Evolutionary conservation across 169 alveolate genomes (phyloP), one percentile per base, ranked within the genome.

Genomic region (Cryptosporidium sp.): DNA sequence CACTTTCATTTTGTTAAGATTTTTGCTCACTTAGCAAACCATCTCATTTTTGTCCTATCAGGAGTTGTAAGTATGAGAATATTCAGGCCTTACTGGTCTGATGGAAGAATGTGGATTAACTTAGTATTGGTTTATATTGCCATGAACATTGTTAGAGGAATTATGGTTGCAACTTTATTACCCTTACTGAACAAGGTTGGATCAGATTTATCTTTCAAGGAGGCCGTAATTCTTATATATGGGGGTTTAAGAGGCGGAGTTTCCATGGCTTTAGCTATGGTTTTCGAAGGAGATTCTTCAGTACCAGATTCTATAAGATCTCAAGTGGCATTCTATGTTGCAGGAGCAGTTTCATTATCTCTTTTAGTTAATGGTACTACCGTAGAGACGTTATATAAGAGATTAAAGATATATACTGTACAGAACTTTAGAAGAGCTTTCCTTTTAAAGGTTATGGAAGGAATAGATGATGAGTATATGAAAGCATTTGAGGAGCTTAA

Each of bases 201-300:
- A 26, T 92, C 92, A 21, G 93, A 84, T 23, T 29, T 92, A n/a
- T 68, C 92, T 4, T 87, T 71, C 61, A 75, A 86, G 50, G 85
- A 86, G 33, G 86, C 89, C 7, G 80, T 96, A 35, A 85, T 97
- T 67, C 92, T 97, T 62, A 91, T 95, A 23, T 96, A 97, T 96
- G 98, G 98, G 0, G 99, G 99, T 14, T 92, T 97, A 29, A 92
- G 99, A 39, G 99, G 99, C 0, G 98, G 98, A 70, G 95, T 97
- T 26, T 96, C 95, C 35, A 85, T 97, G 92, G 97, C 96, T 29
- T 84, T 97, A 29, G 98, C 98, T 0, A 92, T 97, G 71, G 94
- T 97, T 26, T 93, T 97, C 31, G 98, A 95, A 73, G 95, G 95
- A 26, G 98, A 95, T 65, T 71, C 84, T 14, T 93, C 91, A 50